Base-by-base conservation (phyloP, 139 green algal genomes). In the Yamagishiella unicocca region DNA sequence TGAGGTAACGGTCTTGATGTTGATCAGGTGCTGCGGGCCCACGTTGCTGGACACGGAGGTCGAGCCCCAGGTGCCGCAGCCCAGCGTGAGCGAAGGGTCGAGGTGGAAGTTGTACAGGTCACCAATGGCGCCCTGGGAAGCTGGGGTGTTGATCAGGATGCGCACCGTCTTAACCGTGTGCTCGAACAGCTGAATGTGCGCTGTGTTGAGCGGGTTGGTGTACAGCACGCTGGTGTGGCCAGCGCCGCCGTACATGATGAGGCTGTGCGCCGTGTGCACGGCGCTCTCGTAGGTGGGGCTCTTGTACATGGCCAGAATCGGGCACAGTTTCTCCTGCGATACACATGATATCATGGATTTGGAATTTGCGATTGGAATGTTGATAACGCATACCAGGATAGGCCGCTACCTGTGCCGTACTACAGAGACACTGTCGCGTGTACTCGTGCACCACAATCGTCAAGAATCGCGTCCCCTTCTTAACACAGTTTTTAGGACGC, bases 41-140 rank as follows among this genome's bases (percentile, higher is more conserved):
- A 96, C 93, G 72, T 96, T 95, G 42, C 81, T 92, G 38, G 89
- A 95, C 43, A 96, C 94, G 1, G 72, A 91, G 76, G 93, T 96
- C 77, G 74, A 87, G 67, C 94, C 94, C 91, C 91, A 96, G 17
- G 89, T 90, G 77, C 94, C 94, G 82, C 94, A 96, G 77, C 94
- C 94, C 68, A 96, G 90, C 27, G 93, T 96, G 19, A 96, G 90
- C 14, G 93, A 96, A 54, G 94, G 94, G 70, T 96, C 90, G 76
- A 96, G 91, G 82, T 95, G 90, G 91, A 96, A 96, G 90, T 96
- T 96, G 90, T 94, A 95, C 80, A 95, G 78, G 71, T 96, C 91
- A 62, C 93, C 93, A 66, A 92, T 93, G 42, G 93, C 90, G 66
- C 89, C 81, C 81, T 86, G 78, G n/a, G 89, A 88, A 33, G 93